Percentiles rank a stretch among this genome's conserved stretches.
Conservation (phyloP, 116 monocot genomes). For the Cymodocea nodosa region DNA sequence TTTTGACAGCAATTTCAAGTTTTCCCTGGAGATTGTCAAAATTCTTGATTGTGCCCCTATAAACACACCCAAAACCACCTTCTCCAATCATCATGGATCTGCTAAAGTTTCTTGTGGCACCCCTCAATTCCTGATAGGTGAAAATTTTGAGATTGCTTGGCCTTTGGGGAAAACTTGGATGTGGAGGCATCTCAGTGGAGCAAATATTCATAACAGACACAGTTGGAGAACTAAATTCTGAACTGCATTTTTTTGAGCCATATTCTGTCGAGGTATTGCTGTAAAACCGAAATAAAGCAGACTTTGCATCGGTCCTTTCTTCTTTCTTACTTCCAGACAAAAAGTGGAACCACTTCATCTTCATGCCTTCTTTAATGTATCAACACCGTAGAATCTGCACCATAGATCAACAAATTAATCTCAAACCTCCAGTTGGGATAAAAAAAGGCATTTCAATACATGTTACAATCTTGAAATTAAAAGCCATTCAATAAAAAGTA, state of each 20-base stretch:
- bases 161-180: conserved; percentile 42
- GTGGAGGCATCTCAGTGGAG: conserved; percentile 41
- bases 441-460: too few relatives aligned
- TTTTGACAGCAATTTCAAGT: conserved; percentile 76
- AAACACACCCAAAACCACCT: conserved; percentile 94
- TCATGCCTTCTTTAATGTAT: too few relatives aligned
- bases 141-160: conserved; percentile 56
- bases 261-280: neutral
- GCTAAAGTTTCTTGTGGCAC: conserved; percentile 75
- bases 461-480: too few relatives aligned
- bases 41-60: conserved; percentile 50
- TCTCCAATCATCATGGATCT: conserved; percentile 78
- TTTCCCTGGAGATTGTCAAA: conserved; percentile 31
- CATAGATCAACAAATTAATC: too few relatives aligned
- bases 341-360: too few relatives aligned
- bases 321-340: too few relatives aligned
- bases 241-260: conserved; percentile 48
- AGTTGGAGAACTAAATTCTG: conserved; percentile 38
- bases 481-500: too few relatives aligned
- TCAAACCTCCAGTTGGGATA: too few relatives aligned
- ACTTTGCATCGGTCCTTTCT: too few relatives aligned
- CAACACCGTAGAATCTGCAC: too few relatives aligned
- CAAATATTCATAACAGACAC: conserved; percentile 43
- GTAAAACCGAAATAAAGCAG: too few relatives aligned
- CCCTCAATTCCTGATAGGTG: conserved; percentile 58